Percentiles rank a stretch among this genome's conserved stretches.
These are phyloP conservation scores for Periconia macrospinosa DNA, from an alignment of 2,329 filamentous ascomycete species.

Conservation along the genomic window DNA sequence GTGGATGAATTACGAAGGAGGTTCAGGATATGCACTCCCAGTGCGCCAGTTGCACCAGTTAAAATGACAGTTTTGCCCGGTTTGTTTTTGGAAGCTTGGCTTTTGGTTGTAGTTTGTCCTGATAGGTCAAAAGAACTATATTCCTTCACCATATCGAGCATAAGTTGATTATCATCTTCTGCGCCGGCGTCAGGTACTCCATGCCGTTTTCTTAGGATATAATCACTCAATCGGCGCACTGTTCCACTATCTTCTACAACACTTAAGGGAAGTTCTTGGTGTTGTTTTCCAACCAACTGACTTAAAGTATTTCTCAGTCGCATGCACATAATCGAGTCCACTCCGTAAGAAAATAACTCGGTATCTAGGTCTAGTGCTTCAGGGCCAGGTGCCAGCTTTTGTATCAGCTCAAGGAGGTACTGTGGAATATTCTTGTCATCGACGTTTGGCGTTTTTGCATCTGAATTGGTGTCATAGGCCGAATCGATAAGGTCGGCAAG, in stretches of 20 bases:
- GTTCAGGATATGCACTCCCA: constrained; percentile 56
- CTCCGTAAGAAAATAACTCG: constrained; percentile 61
- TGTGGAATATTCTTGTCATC: constrained; percentile 30
- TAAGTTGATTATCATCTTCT: constrained; percentile 44
- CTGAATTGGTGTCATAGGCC: constrained; percentile 46
- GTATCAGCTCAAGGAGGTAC: constrained; percentile 22
- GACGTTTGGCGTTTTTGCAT: constrained; percentile 14
- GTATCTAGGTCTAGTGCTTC: constrained; percentile 37
- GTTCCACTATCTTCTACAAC: constrained; percentile 63
- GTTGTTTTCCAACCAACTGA: constrained; percentile 36
- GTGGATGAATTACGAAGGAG: constrained; percentile 43
- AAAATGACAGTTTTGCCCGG: constrained; percentile 38
- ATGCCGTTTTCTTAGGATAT: constrained; percentile 44
- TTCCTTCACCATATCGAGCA: constrained; percentile 52
- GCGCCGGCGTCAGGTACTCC: constrained; percentile 32
- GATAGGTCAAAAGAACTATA: constrained; percentile 48
- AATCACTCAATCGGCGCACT: constrained; percentile 46
- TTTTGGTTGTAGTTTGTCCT: constrained; percentile 1
- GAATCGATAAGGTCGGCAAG: constrained; percentile 52
- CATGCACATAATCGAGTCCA: constrained; percentile 63
- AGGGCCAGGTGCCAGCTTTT: constrained; percentile 24
- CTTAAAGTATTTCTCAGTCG: constrained; percentile 50
- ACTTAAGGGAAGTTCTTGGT: constrained; percentile 55
- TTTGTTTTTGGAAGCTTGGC: neutral
- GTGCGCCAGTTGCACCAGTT: constrained; percentile 54